Evolutionary conservation across 805 yeast genomes (phyloP).

Genomic region (Starmerella bombicola): DNA sequence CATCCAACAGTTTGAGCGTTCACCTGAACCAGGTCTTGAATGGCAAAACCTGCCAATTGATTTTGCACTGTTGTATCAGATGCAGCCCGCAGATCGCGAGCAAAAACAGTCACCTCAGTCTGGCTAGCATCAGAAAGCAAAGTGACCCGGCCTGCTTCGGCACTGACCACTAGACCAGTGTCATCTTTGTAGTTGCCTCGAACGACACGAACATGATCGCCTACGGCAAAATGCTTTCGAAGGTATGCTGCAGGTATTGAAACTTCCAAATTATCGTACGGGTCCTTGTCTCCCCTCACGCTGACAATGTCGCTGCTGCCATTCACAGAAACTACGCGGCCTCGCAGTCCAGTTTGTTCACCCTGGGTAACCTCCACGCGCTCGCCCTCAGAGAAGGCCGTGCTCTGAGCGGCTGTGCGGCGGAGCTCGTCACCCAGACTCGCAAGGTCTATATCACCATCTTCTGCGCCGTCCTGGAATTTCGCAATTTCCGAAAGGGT

Average conservation of each 20-base stretch:
- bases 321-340: constrained; percentile 31
- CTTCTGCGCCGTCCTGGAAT: constrained; percentile 59
- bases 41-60: constrained; percentile 62
- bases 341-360: constrained; percentile 83
- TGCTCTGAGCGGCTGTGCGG: constrained; percentile 45
- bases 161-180: constrained; percentile 82
- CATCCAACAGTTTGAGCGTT: constrained; percentile 81
- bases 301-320: constrained; percentile 43
- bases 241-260: constrained; percentile 74
- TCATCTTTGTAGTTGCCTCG: constrained; percentile 88
- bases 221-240: constrained; percentile 74
- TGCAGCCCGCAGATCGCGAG: constrained; percentile 80
- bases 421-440: constrained; percentile 70
- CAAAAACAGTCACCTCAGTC: constrained; percentile 82
- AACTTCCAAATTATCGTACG: constrained; percentile 44
- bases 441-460: constrained; percentile 79
- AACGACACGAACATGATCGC: constrained; percentile 89
- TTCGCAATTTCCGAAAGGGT: constrained; percentile 56
- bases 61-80: constrained; percentile 74
- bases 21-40: constrained; percentile 81
- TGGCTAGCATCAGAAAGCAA: constrained; percentile 79
- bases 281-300: constrained; percentile 37
- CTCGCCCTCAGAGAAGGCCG: constrained; percentile 83
- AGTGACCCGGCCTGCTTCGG: constrained; percentile 67
- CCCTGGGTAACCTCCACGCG: constrained; percentile 84